Percentiles rank a stretch among this genome's conserved stretches.
phyloP scores from a whole-genome alignment of 78 protist species.

The Dictyostelium discoideum region dicty_2.7 NC_007089.4:4701501-4702000 shows the following conservation, averaged over 20 bases:
- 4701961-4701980: slow-evolving; percentile 88
- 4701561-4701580: background rate
- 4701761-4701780: slow-evolving; percentile 81
- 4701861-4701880: slow-evolving; percentile 45
- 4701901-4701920: slow-evolving; percentile 44
- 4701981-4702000: slow-evolving; percentile 85
- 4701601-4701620: slow-evolving; percentile 86
- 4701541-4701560: slow-evolving; percentile 47
- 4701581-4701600: slow-evolving; percentile 81
- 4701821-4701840: slow-evolving; percentile 93
- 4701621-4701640: slow-evolving; percentile 71
- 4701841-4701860: slow-evolving; percentile 85
- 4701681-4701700: slow-evolving; percentile 64
- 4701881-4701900: slow-evolving; percentile 52
- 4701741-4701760: slow-evolving; percentile 24
- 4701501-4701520: slow-evolving; percentile 63
- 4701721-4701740: slow-evolving; percentile 84
- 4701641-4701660: slow-evolving; percentile 80
- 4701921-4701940: slow-evolving; percentile 47
- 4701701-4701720: slow-evolving; percentile 70
- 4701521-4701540: slow-evolving; percentile 78
- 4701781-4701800: slow-evolving; percentile 92
- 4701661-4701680: slow-evolving; percentile 77
- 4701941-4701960: slow-evolving; percentile 59
- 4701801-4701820: slow-evolving; percentile 91